A percentile compares a stretch with the other conserved stretches of the same genome.
These are phyloP conservation scores for Amanita brunnescens DNA, from an alignment of 768 basidiomycete genomes.

Conservation along the genomic window DNA sequence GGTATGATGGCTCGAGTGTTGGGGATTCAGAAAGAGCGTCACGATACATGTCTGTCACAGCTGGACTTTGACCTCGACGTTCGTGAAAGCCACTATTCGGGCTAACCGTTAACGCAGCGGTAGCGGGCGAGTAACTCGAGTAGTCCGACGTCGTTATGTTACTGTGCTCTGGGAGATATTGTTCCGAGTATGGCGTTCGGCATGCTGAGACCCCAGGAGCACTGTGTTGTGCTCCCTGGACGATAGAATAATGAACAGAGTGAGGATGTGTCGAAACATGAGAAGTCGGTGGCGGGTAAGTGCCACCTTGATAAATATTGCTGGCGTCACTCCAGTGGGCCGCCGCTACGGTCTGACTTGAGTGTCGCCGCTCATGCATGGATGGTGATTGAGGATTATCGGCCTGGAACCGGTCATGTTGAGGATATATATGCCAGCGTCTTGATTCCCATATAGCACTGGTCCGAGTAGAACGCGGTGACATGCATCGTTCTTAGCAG, in stretches of 20 bases:
- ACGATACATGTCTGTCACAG: neutral
- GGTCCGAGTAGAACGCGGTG: constrained; percentile 3
- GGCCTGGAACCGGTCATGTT: neutral
- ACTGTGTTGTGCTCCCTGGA: neutral
- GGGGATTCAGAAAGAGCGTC: neutral
- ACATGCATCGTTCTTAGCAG: constrained; percentile 5
- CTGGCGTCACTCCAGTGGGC: constrained; percentile 3
- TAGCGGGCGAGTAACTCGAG: neutral
- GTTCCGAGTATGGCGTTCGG: constrained; percentile 3
- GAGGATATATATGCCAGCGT: constrained; percentile 3
- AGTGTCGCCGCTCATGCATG: constrained; percentile 1
- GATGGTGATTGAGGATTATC: neutral
- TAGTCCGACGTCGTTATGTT: neutral
- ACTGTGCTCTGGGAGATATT: neutral
- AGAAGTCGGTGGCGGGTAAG: neutral
- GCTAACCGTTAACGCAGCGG: neutral
- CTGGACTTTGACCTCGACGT: neutral
- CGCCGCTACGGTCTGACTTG: neutral
- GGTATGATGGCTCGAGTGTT: neutral
- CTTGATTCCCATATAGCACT: neutral
- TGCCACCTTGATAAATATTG: neutral
- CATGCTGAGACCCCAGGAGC: neutral
- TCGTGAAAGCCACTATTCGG: neutral
- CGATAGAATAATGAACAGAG: constrained; percentile 3
- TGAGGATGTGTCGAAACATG: neutral